phyloP scores from a whole-genome alignment of 352 stramenopile genomes.

The Globisporangium mamillatum region DNA sequence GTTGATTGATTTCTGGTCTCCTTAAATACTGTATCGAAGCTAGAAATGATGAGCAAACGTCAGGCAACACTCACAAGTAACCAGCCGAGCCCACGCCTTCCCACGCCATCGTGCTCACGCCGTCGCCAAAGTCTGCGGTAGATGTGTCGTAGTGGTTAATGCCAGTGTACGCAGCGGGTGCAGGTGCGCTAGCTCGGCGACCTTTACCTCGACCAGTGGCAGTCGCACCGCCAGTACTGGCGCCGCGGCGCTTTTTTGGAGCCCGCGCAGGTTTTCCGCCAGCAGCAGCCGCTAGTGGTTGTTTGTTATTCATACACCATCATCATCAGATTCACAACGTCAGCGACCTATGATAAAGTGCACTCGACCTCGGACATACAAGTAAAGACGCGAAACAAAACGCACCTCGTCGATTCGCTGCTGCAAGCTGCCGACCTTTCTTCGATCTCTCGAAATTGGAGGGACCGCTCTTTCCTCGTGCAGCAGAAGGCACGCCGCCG shows the following conservation, averaged over 20 bases:
- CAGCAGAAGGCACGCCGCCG: not conserved
- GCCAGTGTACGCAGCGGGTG: constrained; percentile 21
- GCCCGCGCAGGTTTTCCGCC: constrained; percentile 3
- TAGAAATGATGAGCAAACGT: not conserved
- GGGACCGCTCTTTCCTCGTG: constrained; percentile 20
- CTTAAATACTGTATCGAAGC: not conserved
- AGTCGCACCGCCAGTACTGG: not conserved
- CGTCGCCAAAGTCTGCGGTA: constrained; percentile 44
- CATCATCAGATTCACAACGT: not conserved
- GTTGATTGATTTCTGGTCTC: not conserved
- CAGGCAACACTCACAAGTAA: constrained; percentile 38
- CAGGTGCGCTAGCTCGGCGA: constrained; percentile 12
- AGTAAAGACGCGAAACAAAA: not conserved
- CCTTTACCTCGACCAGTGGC: not conserved
- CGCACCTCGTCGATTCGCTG: constrained; percentile 12
- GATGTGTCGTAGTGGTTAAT: constrained; percentile 63
- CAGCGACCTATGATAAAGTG: not conserved
- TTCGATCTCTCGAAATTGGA: not conserved
- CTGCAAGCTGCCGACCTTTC: not conserved
- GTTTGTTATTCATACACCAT: not conserved
- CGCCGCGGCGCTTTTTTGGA: constrained; percentile 13
- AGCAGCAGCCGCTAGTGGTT: not conserved
- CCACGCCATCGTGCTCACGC: constrained; percentile 67
- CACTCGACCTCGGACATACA: not conserved
- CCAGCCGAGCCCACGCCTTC: constrained; percentile 64